Percentiles rank a stretch among this genome's conserved stretches.
phyloP scores from a whole-genome alignment of 306 rosid species.

The Senna tora region DNA sequence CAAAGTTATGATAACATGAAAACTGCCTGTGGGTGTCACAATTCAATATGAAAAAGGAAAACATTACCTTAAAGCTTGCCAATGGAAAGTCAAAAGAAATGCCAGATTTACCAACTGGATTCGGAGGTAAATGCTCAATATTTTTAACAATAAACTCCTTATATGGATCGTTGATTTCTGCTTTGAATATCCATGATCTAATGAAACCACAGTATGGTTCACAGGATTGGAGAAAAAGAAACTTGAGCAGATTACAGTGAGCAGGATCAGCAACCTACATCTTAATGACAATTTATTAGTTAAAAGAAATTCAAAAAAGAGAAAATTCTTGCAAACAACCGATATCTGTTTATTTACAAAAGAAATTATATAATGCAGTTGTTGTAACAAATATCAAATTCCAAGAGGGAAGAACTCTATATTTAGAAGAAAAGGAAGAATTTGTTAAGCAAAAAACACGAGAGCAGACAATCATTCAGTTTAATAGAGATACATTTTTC shows the following conservation, averaged over 20 bases:
- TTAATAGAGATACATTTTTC: neutral
- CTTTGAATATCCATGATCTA: constrained; percentile 95
- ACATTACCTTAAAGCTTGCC: constrained; percentile 71
- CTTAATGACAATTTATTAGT: constrained; percentile 18
- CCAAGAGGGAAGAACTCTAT: neutral
- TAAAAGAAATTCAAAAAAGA: constrained; percentile 3
- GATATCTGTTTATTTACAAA: constrained; percentile 6
- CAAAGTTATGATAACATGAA: constrained; percentile 27
- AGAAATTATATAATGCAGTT: neutral
- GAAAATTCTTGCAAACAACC: constrained; percentile 2
- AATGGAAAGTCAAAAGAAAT: constrained; percentile 54
- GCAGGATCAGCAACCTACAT: constrained; percentile 95
- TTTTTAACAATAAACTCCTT: constrained; percentile 79
- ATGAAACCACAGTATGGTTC: constrained; percentile 93
- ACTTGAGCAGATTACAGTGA: constrained; percentile 76
- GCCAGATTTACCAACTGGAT: constrained; percentile 46
- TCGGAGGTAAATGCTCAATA: constrained; percentile 41
- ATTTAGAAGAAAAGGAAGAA: constrained; percentile 4
- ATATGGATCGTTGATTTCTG: constrained; percentile 91
- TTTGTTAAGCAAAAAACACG: neutral
- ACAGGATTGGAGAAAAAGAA: constrained; percentile 81
- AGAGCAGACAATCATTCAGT: neutral
- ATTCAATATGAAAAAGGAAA: constrained; percentile 27
- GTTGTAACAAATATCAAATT: constrained; percentile 10
- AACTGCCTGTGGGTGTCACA: constrained; percentile 23